Evolutionary conservation across 345 rosid genomes (phyloP).

Genomic region (Pistacia integerrima): DNA sequence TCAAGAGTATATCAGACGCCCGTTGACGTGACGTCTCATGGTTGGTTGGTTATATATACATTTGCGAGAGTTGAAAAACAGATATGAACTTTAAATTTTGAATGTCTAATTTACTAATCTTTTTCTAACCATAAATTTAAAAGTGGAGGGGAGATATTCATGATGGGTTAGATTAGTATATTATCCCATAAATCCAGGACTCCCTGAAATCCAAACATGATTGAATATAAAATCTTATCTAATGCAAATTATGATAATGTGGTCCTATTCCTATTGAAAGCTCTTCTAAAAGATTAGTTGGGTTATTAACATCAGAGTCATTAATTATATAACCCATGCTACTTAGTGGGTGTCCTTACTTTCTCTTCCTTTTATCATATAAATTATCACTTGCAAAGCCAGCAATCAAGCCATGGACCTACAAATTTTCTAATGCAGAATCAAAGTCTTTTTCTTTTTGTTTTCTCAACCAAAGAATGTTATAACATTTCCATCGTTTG

Average conservation of each 20-base stretch:
- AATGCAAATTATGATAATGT: background rate
- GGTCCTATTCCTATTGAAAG: background rate
- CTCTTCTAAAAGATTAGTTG: background rate
- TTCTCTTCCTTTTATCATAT: background rate
- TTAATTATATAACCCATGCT: background rate
- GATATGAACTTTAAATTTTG: no score
- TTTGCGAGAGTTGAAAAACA: no score
- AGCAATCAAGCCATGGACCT: conserved; percentile 9
- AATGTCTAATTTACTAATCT: no score
- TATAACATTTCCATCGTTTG: background rate
- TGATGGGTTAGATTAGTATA: no score
- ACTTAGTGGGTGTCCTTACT: background rate
- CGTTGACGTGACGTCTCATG: no score
- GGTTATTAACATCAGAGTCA: background rate
- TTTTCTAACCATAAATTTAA: background rate
- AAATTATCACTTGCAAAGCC: background rate
- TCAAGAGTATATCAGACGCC: no score
- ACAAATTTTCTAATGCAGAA: background rate
- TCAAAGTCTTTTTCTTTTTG: background rate
- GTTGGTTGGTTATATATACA: no score
- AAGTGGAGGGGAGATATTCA: no score
- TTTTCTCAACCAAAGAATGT: background rate
- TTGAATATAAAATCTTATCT: no score
- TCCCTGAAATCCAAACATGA: no score
- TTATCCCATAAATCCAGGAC: no score